phyloP scores from a whole-genome alignment of 305 asterid species.

The Solanum aculeatissimum region DNA sequence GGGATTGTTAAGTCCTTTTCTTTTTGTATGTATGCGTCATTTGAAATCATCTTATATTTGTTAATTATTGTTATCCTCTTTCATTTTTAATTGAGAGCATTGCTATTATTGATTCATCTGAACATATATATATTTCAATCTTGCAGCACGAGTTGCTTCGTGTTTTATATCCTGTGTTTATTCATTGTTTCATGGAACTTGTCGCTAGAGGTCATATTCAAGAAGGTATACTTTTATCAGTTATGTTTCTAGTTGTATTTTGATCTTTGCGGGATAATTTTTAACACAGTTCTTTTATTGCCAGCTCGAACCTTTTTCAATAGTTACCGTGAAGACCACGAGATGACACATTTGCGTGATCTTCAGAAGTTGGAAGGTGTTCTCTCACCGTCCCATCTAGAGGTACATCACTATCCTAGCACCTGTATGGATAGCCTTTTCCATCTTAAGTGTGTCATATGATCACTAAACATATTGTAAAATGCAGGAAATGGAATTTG shows the following conservation, averaged over 20 bases:
- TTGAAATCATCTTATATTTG: neutral
- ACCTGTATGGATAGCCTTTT: neutral
- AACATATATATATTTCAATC: neutral
- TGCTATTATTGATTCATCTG: neutral
- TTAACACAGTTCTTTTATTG: neutral
- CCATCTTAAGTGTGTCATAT: neutral
- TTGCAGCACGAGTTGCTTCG: constrained; percentile 94
- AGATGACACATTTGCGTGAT: constrained; percentile 78
- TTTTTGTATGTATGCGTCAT: neutral
- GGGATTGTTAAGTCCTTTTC: neutral
- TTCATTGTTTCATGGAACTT: constrained; percentile 93
- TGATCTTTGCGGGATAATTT: neutral
- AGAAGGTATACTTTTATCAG: constrained; percentile 48
- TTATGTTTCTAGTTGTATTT: neutral
- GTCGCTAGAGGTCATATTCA: constrained; percentile 74
- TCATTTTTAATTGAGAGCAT: neutral
- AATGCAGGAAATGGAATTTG: constrained; percentile 87
- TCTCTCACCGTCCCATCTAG: constrained; percentile 83
- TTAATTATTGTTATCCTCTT: neutral
- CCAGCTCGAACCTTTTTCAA: constrained; percentile 78
- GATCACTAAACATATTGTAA: constrained; percentile 4
- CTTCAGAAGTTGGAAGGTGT: constrained; percentile 86
- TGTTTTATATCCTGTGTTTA: constrained; percentile 78
- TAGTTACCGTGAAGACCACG: constrained; percentile 89
- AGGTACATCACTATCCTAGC: constrained; percentile 39